Conservation (phyloP, 2,329 filamentous ascomycete species). For the Epichloe sylvatica region DNA sequence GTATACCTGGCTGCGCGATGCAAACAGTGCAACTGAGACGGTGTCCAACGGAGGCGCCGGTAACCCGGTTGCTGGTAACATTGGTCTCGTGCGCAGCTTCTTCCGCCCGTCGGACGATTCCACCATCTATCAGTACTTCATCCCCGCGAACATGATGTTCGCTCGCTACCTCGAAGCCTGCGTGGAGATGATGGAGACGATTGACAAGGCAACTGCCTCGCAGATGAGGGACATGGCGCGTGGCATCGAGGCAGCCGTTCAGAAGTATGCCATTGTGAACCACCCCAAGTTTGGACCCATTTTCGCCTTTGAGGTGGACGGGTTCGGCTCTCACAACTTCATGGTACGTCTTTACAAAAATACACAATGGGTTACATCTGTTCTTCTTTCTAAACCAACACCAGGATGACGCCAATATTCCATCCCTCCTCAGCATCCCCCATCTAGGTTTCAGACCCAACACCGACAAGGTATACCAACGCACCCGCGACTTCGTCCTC, state of each 20-base stretch:
- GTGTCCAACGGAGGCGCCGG: slow-evolving; percentile 63
- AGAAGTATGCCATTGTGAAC: slow-evolving; percentile 50
- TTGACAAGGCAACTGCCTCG: slow-evolving; percentile 36
- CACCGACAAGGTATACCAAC: slow-evolving; percentile 51
- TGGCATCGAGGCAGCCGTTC: slow-evolving; percentile 49
- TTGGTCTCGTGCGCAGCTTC: slow-evolving; percentile 71
- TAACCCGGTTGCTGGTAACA: slow-evolving; percentile 65
- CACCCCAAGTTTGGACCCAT: slow-evolving; percentile 49
- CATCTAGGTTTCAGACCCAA: slow-evolving; percentile 44
- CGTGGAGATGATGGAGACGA: slow-evolving; percentile 29
- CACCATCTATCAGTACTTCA: slow-evolving; percentile 71
- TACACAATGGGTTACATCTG: background rate
- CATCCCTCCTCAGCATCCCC: slow-evolving; percentile 45
- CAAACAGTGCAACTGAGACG: slow-evolving; percentile 65
- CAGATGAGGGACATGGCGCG: slow-evolving; percentile 44
- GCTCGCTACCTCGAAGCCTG: slow-evolving; percentile 43
- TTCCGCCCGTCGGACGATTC: slow-evolving; percentile 87
- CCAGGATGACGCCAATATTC: slow-evolving; percentile 48
- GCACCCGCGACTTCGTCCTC: slow-evolving; percentile 64
- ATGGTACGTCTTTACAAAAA: slow-evolving; percentile 30
- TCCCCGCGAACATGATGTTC: slow-evolving; percentile 84
- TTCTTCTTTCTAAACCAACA: background rate
- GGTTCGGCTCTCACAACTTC: slow-evolving; percentile 45
- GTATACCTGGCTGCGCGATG: slow-evolving; percentile 67
- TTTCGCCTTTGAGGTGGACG: slow-evolving; percentile 58